Conservation (phyloP, 371 early-diverging fungal species). For the Gilbertella persicaria region DNA sequence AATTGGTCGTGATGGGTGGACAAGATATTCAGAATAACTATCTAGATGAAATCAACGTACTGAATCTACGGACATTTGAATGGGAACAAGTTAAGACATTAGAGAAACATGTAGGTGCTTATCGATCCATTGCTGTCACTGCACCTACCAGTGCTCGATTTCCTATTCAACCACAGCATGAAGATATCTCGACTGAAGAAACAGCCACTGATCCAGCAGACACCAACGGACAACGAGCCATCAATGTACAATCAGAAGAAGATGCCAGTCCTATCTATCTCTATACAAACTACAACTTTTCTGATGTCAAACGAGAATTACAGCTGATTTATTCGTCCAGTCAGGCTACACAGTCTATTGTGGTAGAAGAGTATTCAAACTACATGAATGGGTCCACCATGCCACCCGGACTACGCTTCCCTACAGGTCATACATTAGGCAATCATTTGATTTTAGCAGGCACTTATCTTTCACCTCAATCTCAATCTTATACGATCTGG, state of each 20-base stretch:
- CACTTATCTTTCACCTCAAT: conserved; percentile 66
- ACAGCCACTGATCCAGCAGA: not conserved
- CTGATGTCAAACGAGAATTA: conserved; percentile 74
- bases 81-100: conserved; percentile 71
- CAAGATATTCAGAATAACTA: conserved; percentile 81
- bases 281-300: conserved; percentile 84
- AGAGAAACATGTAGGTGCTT: conserved; percentile 77
- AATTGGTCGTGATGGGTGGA: conserved; percentile 76
- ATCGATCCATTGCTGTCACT: conserved; percentile 72
- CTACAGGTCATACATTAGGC: conserved; percentile 70
- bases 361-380: conserved; percentile 15
- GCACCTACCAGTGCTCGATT: conserved; percentile 32
- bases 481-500: conserved; percentile 74
- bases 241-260: conserved; percentile 13
- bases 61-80: conserved; percentile 66
- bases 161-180: conserved; percentile 5
- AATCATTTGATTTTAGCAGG: conserved; percentile 77
- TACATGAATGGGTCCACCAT: conserved; percentile 56
- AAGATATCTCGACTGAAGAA: not conserved
- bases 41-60: conserved; percentile 75
- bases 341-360: not conserved
- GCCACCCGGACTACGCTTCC: conserved; percentile 83
- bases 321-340: conserved; percentile 57
- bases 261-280: conserved; percentile 55
- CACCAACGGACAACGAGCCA: conserved; percentile 12